Evolutionary conservation across 192 early-diverging fungal genomes (phyloP).

Genomic region (Coemansia sp.): DNA sequence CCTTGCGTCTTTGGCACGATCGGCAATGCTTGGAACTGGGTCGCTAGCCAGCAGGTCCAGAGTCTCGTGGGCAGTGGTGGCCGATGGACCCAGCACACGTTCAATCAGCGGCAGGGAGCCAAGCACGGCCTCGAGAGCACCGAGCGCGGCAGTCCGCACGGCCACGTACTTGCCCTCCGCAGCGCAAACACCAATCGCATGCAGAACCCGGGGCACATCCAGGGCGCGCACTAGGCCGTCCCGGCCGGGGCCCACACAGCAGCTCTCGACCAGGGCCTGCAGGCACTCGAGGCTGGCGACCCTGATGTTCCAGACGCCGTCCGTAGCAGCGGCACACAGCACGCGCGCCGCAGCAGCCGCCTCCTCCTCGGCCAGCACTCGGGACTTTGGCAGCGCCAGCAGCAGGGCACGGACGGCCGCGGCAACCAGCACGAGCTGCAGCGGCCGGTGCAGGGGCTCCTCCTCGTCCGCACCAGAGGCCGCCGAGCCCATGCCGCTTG

Average conservation of each 20-base stretch:
- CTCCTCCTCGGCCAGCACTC: slow-evolving; percentile 35
- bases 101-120: not conserved
- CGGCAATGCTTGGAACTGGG: slow-evolving; percentile 55
- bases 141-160: slow-evolving; percentile 60
- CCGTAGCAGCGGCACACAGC: slow-evolving; percentile 56
- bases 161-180: slow-evolving; percentile 65
- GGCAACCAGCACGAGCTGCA: slow-evolving; percentile 38
- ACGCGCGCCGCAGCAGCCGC: slow-evolving; percentile 42
- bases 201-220: slow-evolving; percentile 31
- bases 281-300: slow-evolving; percentile 69
- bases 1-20: slow-evolving; percentile 42
- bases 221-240: not conserved
- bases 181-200: slow-evolving; percentile 52
- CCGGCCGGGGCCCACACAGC: not conserved
- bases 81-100: not conserved
- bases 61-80: slow-evolving; percentile 4
- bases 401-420: slow-evolving; percentile 29
- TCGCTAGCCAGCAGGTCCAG: slow-evolving; percentile 39
- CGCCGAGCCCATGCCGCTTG: not conserved
- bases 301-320: slow-evolving; percentile 83
- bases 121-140: slow-evolving; percentile 38
- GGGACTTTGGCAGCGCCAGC: slow-evolving; percentile 15
- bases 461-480: slow-evolving; percentile 14
- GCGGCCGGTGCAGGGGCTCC: slow-evolving; percentile 28
- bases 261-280: slow-evolving; percentile 54